phyloP scores from a whole-genome alignment of 768 basidiomycete genomes.

The Strobilomyces dryophilus region DNA sequence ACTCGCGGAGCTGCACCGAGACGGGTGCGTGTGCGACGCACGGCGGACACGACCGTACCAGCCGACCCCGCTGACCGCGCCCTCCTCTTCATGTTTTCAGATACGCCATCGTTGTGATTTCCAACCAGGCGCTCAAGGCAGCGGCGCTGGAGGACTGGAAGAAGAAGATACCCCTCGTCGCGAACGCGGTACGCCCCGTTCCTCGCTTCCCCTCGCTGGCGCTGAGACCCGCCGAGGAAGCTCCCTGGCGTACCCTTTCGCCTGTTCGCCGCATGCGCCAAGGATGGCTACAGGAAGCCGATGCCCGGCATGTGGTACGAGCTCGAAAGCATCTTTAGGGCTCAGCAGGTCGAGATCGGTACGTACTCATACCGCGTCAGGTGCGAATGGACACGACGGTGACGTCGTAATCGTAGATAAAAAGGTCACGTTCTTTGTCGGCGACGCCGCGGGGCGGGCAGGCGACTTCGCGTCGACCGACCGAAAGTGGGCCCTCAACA shows the following conservation, averaged over 20 bases:
- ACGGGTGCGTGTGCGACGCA: conserved; percentile 45
- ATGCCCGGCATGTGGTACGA: conserved; percentile 85
- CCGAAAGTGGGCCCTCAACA: conserved; percentile 79
- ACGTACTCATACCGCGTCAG: conserved; percentile 9
- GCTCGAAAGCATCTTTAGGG: conserved; percentile 56
- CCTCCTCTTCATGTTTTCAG: conserved; percentile 31
- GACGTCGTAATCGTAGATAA: conserved; percentile 47
- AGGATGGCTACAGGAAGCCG: conserved; percentile 80
- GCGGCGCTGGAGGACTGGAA: conserved; percentile 61
- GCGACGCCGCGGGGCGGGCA: conserved; percentile 83
- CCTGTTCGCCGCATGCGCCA: conserved; percentile 70
- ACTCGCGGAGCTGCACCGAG: conserved; percentile 52
- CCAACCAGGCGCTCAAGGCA: conserved; percentile 68
- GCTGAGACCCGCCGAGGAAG: conserved; percentile 34
- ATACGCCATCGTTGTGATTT: conserved; percentile 69
- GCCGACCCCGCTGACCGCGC: background rate
- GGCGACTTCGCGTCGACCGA: conserved; percentile 80
- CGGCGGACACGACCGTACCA: background rate
- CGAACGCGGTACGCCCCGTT: conserved; percentile 45
- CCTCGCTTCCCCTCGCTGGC: background rate
- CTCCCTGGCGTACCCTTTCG: conserved; percentile 72
- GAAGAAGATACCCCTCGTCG: conserved; percentile 68
- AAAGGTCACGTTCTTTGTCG: conserved; percentile 68
- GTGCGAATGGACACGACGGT: background rate
- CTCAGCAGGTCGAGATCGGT: conserved; percentile 66